These are phyloP conservation scores for Candida khao-thaluensis DNA, from an alignment of 805 yeast species.

Conservation along the genomic window DNA sequence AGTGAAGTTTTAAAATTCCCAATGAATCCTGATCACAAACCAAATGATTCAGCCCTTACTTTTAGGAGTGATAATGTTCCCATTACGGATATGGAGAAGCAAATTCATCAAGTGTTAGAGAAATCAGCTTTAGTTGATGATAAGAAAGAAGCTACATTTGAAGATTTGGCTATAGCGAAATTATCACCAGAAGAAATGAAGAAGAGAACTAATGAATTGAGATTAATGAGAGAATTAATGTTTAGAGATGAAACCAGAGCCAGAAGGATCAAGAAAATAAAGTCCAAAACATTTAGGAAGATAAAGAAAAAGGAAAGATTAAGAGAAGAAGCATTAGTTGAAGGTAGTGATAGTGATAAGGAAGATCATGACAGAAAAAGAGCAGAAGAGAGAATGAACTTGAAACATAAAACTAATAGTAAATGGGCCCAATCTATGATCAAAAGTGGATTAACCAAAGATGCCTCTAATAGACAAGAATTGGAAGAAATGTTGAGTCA, in stretches of 20 bases:
- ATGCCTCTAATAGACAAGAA: slow-evolving; percentile 78
- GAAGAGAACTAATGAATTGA: slow-evolving; percentile 74
- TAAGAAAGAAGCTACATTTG: slow-evolving; percentile 76
- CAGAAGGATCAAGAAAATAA: slow-evolving; percentile 88
- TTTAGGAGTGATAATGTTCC: slow-evolving; percentile 47
- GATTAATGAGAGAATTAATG: slow-evolving; percentile 94
- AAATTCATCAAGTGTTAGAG: slow-evolving; percentile 57
- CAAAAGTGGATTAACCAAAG: slow-evolving; percentile 87
- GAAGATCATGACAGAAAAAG: slow-evolving; percentile 72
- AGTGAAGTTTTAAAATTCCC: slow-evolving; percentile 88
- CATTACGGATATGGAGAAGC: slow-evolving; percentile 62
- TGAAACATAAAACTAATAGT: slow-evolving; percentile 84
- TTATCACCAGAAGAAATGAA: slow-evolving; percentile 76
- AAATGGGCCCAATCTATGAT: slow-evolving; percentile 91
- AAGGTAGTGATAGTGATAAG: slow-evolving; percentile 49
- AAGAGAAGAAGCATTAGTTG: slow-evolving; percentile 66
- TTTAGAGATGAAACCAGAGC: slow-evolving; percentile 92
- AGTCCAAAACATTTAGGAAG: slow-evolving; percentile 84
- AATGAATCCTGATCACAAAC: slow-evolving; percentile 47
- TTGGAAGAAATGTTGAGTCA: slow-evolving; percentile 92
- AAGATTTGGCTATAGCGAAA: slow-evolving; percentile 79
- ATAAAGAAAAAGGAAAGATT: slow-evolving; percentile 81
- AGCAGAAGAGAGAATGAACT: slow-evolving; percentile 89
- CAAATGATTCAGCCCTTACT: slow-evolving; percentile 49
- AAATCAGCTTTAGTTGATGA: slow-evolving; percentile 72